Evolutionary conservation across 2,329 filamentous ascomycete genomes (phyloP).

Genomic region (Metarhizium album): DNA sequence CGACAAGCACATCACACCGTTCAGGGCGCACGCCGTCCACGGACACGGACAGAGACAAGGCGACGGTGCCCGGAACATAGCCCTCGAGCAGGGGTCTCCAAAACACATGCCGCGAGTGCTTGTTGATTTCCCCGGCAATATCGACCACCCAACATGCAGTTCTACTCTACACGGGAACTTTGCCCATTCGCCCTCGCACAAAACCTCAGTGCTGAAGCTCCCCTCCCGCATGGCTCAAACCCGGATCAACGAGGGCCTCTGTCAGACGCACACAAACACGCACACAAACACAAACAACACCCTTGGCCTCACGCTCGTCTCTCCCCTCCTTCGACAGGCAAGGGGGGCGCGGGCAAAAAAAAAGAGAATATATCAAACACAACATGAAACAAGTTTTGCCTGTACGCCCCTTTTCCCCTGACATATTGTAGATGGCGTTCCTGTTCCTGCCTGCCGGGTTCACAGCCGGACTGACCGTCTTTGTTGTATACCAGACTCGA

Average conservation of each 20-base stretch:
- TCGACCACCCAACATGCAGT: background rate
- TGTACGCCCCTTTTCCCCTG: background rate
- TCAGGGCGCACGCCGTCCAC: too few species aligned
- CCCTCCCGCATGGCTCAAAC: too few species aligned
- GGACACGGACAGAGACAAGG: too few species aligned
- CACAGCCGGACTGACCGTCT: background rate
- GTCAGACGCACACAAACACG: too few species aligned
- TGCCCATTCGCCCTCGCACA: background rate
- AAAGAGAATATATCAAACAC: background rate
- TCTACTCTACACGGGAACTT: background rate
- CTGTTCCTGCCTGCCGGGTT: background rate
- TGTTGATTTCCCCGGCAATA: background rate
- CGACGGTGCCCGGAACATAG: too few species aligned
- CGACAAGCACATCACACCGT: too few species aligned
- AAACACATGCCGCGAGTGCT: background rate
- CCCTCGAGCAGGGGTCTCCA: too few species aligned
- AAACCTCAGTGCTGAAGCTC: too few species aligned
- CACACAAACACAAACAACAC: too few species aligned
- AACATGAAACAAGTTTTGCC: background rate
- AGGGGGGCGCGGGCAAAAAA: background rate
- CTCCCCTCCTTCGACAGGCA: background rate
- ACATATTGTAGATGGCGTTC: background rate
- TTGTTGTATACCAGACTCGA: background rate
- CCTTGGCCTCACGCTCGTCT: background rate
- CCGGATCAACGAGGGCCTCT: background rate